Base-by-base conservation (phyloP, 768 basidiomycete genomes). In the Lentinus tigrinus region DNA sequence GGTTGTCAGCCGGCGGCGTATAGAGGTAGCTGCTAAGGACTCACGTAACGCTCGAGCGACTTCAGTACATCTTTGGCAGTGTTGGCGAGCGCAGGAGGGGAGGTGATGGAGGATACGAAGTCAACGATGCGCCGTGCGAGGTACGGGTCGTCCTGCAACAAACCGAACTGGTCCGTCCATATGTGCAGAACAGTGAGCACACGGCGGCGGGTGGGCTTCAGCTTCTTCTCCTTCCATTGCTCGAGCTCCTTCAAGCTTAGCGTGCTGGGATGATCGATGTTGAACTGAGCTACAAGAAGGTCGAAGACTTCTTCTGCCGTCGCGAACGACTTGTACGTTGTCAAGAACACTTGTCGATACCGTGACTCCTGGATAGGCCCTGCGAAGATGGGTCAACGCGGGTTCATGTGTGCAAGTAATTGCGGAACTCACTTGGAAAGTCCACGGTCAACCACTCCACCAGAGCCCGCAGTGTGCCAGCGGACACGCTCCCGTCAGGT, bases 251-350 rank as follows among this genome's bases (percentile, higher is more conserved):
- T 78, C 75, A 68, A 84, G 79, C 54, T 54, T 23, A 57, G 47
- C 10, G 52, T 46, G 21, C 44, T 43, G 2, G 57, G 58, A n/a
- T 54, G 62, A 31, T 34, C 52, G 40, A 58, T 61, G n/a, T 80
- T 73, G 72, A 86, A 94, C 16, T 83, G 79, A 38, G 83, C 79
- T 17, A 85, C 73, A 28, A 95, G 81, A 49, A 84, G 73, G 28
- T 89, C 85, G 62, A 93, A 85, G 2, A 95, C 72, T 40, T 79
- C 74, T 40, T 85, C 80, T 2, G 90, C 81, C 6, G 83, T 83
- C 24, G 84, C 86, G 68, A 95, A 93, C 0, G 91, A 89, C 52
- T 85, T 80, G 74, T 91, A 93, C 16, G 93, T 95, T 72, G 84
- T 85, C 44, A 95, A 77, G 75, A 96, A 95, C n/a, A 83, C 78